Evolutionary conservation across 768 basidiomycete species (phyloP).

Genomic region (Hygrophoropsis aurantiaca): DNA sequence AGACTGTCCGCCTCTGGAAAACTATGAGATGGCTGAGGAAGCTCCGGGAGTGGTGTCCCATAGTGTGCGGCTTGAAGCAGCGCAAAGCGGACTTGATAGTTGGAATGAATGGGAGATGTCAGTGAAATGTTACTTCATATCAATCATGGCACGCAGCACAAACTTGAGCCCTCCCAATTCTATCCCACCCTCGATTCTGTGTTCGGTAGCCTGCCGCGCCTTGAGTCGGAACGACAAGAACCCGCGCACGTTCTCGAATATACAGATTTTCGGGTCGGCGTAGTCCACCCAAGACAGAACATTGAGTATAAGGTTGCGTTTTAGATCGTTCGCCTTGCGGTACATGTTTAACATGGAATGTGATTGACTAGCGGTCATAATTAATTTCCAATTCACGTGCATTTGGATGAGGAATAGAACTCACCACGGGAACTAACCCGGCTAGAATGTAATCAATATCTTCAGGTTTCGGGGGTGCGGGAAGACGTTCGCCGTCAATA

Average conservation of each 20-base stretch:
- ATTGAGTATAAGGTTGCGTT: slow-evolving; percentile 69
- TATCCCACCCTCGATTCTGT: slow-evolving; percentile 62
- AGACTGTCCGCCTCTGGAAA: too few relatives aligned
- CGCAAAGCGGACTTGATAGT: slow-evolving; percentile 44
- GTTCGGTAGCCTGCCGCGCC: slow-evolving; percentile 31
- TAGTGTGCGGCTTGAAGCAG: slow-evolving; percentile 50
- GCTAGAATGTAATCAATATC: slow-evolving; percentile 62
- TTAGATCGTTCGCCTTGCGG: slow-evolving; percentile 62
- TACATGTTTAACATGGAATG: slow-evolving; percentile 76
- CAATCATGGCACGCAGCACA: slow-evolving; percentile 54
- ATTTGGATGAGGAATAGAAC: slow-evolving; percentile 2
- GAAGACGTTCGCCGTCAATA: slow-evolving; percentile 39
- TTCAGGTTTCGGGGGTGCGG: slow-evolving; percentile 47
- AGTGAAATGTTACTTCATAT: slow-evolving; percentile 52
- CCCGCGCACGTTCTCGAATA: slow-evolving; percentile 51
- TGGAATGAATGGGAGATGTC: slow-evolving; percentile 10
- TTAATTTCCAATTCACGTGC: not conserved
- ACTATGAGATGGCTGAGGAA: too few relatives aligned
- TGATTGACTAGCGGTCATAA: slow-evolving; percentile 59
- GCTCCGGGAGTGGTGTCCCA: slow-evolving; percentile 45
- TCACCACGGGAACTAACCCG: slow-evolving; percentile 82
- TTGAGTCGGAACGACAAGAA: slow-evolving; percentile 42
- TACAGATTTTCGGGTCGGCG: slow-evolving; percentile 39
- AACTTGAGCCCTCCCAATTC: slow-evolving; percentile 77
- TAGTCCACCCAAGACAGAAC: slow-evolving; percentile 46